Evolutionary conservation across 2,329 filamentous ascomycete genomes (phyloP).

Genomic region (Aspergillus cejpii): DNA sequence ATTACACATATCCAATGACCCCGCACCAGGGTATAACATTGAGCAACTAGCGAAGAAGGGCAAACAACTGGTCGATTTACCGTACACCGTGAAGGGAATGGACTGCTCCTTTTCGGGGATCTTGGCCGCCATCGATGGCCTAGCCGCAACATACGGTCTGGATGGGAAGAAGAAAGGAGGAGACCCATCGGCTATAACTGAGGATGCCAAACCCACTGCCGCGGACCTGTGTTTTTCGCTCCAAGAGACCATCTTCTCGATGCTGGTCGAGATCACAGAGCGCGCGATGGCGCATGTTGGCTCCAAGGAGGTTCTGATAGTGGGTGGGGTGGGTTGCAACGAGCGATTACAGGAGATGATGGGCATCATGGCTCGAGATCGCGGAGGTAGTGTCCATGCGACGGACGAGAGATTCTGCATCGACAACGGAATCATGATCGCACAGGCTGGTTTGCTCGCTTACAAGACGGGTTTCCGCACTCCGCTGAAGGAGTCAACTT

Average conservation of each 20-base stretch:
- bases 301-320: slow-evolving; percentile 81
- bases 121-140: slow-evolving; percentile 69
- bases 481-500: slow-evolving; percentile 70
- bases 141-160: slow-evolving; percentile 53
- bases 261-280: slow-evolving; percentile 98
- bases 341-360: slow-evolving; percentile 96
- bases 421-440: slow-evolving; percentile 99
- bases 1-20: slow-evolving; percentile 86
- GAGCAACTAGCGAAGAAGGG: slow-evolving; percentile 81
- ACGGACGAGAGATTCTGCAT: slow-evolving; percentile 98
- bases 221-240: slow-evolving; percentile 89
- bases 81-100: slow-evolving; percentile 98
- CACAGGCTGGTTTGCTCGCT: slow-evolving; percentile 83
- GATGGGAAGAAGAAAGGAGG: slow-evolving; percentile 42
- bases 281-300: slow-evolving; percentile 97
- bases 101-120: slow-evolving; percentile 95
- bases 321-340: slow-evolving; percentile 93
- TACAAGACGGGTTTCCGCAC: slow-evolving; percentile 76
- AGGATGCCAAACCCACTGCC: slow-evolving; percentile 53
- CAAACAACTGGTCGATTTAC: slow-evolving; percentile 70
- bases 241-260: slow-evolving; percentile 91
- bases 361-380: slow-evolving; percentile 84
- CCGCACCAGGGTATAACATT: slow-evolving; percentile 95
- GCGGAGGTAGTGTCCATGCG: slow-evolving; percentile 84
- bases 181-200: slow-evolving; percentile 41